These are phyloP conservation scores for Saccharomyces uvarum DNA, from an alignment of 1,139 yeast genomes.

Conservation along the genomic window DNA sequence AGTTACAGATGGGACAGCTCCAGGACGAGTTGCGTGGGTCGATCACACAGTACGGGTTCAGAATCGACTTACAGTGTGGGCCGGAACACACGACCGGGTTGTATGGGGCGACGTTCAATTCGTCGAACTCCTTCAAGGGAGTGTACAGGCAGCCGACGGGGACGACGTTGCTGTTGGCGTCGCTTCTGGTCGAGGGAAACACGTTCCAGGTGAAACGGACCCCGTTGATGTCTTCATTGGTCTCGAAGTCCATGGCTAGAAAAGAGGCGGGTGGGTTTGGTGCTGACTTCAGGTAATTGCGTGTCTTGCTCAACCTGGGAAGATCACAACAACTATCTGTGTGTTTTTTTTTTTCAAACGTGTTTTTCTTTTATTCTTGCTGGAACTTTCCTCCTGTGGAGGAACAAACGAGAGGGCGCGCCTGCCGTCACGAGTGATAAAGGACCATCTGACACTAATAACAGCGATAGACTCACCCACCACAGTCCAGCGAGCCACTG, in stretches of 20 bases:
- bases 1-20: slow-evolving; percentile 83
- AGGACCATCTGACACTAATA: not conserved
- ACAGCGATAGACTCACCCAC: not conserved
- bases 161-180: slow-evolving; percentile 85
- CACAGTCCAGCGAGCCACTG: not conserved
- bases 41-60: slow-evolving; percentile 82
- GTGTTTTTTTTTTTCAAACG: not conserved
- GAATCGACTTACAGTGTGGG: slow-evolving; percentile 72
- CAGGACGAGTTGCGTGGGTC: slow-evolving; percentile 78
- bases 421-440: not conserved
- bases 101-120: slow-evolving; percentile 72
- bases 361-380: slow-evolving; percentile 4
- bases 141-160: slow-evolving; percentile 94
- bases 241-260: slow-evolving; percentile 58
- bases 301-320: not conserved
- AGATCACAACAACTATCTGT: slow-evolving; percentile 1
- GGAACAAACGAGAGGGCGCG: not conserved
- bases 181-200: slow-evolving; percentile 81
- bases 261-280: not conserved
- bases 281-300: not conserved
- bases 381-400: not conserved
- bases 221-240: slow-evolving; percentile 81
- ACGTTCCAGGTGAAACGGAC: slow-evolving; percentile 87
- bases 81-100: slow-evolving; percentile 84
- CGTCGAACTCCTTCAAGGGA: slow-evolving; percentile 76